Percentiles rank a stretch among this genome's conserved stretches.
These are phyloP conservation scores for Closterium sp. DNA, from an alignment of 139 green algal species.

Conservation along the genomic window DNA sequence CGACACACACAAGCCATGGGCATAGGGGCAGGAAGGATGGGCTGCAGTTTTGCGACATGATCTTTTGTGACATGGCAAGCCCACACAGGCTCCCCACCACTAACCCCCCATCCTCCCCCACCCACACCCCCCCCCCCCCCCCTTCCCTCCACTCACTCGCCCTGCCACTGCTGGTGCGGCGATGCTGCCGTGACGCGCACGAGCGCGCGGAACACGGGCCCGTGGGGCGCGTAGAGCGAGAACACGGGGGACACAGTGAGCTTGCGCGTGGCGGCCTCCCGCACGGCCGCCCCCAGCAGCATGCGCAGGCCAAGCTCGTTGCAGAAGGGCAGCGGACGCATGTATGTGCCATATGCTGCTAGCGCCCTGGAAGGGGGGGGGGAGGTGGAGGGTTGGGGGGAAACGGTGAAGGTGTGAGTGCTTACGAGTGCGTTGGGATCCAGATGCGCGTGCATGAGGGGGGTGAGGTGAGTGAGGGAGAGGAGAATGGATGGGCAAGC, in stretches of 20 bases:
- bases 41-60: too few relatives aligned
- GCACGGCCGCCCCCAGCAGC: constrained; percentile 47
- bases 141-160: constrained; percentile 13
- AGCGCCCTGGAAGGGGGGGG: background rate
- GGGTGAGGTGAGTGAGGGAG: background rate
- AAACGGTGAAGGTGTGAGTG: background rate
- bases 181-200: constrained; percentile 27
- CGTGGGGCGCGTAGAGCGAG: constrained; percentile 50
- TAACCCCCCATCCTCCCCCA: background rate
- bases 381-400: background rate
- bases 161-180: background rate
- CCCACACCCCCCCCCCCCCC: background rate
- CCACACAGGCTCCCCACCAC: background rate
- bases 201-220: constrained; percentile 53
- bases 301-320: constrained; percentile 52
- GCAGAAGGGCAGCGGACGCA: constrained; percentile 36
- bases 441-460: too few relatives aligned
- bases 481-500: background rate
- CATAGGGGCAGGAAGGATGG: background rate
- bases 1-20: background rate
- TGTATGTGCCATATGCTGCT: constrained; percentile 35
- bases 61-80: background rate
- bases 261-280: constrained; percentile 6
- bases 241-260: constrained; percentile 47
- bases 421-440: too few relatives aligned